Percentiles rank a stretch among this genome's conserved stretches.
Evolutionary conservation across 2,329 filamentous ascomycete species (phyloP).

Genomic region (Taxawa tesnikishii): DNA sequence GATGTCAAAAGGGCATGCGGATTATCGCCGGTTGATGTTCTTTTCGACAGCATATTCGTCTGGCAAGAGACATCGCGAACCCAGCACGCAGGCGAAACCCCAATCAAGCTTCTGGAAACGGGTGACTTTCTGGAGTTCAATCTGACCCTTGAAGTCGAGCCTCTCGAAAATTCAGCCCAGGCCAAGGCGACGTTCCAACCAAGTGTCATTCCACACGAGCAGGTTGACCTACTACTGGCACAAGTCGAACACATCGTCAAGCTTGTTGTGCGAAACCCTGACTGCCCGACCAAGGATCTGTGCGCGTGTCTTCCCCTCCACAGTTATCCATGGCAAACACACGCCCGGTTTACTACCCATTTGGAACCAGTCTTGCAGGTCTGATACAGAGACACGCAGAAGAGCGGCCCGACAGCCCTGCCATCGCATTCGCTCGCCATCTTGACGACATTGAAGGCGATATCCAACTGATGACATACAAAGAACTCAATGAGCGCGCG

Average conservation of each 20-base stretch:
- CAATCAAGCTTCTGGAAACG: slow-evolving; percentile 45
- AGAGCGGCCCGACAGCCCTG: slow-evolving; percentile 39
- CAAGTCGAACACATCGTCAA: slow-evolving; percentile 48
- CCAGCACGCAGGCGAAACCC: slow-evolving; percentile 16
- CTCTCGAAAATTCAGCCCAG: slow-evolving; percentile 34
- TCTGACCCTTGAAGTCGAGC: slow-evolving; percentile 65
- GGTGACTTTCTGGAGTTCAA: slow-evolving; percentile 65
- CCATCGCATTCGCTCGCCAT: slow-evolving; percentile 50
- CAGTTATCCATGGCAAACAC: slow-evolving; percentile 30
- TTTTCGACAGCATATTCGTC: slow-evolving; percentile 72
- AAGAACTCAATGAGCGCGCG: slow-evolving; percentile 48
- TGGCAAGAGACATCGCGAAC: slow-evolving; percentile 60
- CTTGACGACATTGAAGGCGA: slow-evolving; percentile 26
- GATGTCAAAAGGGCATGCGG: slow-evolving; percentile 55
- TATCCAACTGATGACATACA: slow-evolving; percentile 46
- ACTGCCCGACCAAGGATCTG: slow-evolving; percentile 22
- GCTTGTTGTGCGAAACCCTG: slow-evolving; percentile 26
- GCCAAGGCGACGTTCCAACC: slow-evolving; percentile 44
- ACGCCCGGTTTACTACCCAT: slow-evolving; percentile 13
- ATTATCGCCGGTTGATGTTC: slow-evolving; percentile 38
- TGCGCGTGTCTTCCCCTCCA: slow-evolving; percentile 11
- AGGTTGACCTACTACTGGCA: slow-evolving; percentile 43
- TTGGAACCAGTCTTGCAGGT: slow-evolving; percentile 18
- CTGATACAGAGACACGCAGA: slow-evolving; percentile 44
- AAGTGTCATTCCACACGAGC: slow-evolving; percentile 38